These are phyloP conservation scores for Heliamphora exappendiculata DNA, from an alignment of 148 eudicot species.

Conservation along the genomic window DNA sequence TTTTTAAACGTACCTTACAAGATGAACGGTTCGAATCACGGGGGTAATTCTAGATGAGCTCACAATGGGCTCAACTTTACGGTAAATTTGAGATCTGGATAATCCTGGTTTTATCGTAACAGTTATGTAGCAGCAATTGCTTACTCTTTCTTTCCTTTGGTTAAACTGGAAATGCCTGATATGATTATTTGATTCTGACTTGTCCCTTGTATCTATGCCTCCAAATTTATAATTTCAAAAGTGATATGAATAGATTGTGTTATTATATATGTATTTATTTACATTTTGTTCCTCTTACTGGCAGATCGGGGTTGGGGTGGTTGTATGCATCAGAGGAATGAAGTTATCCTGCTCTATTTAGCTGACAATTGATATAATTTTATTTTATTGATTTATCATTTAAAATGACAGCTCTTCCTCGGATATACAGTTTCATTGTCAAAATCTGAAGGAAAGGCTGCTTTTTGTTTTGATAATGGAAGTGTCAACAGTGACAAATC, in stretches of 20 bases:
- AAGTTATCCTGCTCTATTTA: neutral
- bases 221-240: no score
- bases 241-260: neutral
- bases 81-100: no score
- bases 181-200: no score
- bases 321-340: neutral
- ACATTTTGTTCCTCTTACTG: neutral
- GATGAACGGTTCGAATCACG: no score
- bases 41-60: no score
- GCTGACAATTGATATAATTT: neutral
- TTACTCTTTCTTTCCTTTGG: neutral
- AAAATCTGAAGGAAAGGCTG: neutral
- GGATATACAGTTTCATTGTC: neutral
- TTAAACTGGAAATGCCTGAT: no score
- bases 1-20: no score
- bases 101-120: neutral
- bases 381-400: neutral
- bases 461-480: conserved; percentile 1
- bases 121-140: neutral
- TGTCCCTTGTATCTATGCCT: no score
- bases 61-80: no score
- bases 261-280: neutral
- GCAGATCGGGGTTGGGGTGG: neutral
- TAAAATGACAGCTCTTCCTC: neutral
- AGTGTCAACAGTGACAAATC: neutral